Conservation (phyloP, 106 monocot genomes). For the Dactylorhiza incarnata region DNA sequence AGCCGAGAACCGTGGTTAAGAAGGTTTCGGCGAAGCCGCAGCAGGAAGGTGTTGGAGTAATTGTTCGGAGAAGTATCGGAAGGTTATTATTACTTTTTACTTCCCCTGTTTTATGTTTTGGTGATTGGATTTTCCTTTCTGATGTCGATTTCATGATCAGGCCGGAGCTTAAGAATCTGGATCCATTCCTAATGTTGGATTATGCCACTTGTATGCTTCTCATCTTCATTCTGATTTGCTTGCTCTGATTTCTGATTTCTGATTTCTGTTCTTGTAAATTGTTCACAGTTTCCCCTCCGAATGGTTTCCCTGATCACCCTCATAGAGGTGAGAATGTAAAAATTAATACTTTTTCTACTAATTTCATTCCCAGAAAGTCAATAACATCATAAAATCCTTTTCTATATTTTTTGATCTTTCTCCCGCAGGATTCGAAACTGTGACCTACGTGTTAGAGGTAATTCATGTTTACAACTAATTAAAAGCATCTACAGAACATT, state of each 20-base stretch:
- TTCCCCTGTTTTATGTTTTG: not conserved
- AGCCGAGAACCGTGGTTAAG: slow-evolving; percentile 41
- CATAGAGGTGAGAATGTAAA: slow-evolving; percentile 40
- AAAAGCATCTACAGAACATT: no score
- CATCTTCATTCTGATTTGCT: not conserved
- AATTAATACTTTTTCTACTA: not conserved
- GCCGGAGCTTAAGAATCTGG: slow-evolving; percentile 51
- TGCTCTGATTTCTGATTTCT: not conserved
- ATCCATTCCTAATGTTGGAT: slow-evolving; percentile 65
- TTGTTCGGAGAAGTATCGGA: slow-evolving; percentile 77
- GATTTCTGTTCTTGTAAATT: not conserved
- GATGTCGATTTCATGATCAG: slow-evolving; percentile 18
- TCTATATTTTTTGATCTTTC: not conserved
- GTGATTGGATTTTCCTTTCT: slow-evolving; percentile 3
- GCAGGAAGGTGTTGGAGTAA: slow-evolving; percentile 65
- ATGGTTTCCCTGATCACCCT: slow-evolving; percentile 74
- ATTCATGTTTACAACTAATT: not conserved
- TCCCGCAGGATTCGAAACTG: slow-evolving; percentile 58
- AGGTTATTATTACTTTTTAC: slow-evolving; percentile 29
- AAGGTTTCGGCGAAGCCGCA: slow-evolving; percentile 61
- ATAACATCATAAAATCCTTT: not conserved
- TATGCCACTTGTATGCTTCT: slow-evolving; percentile 39
- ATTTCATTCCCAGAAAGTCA: no score
- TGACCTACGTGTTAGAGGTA: slow-evolving; percentile 72
- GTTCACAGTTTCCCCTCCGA: slow-evolving; percentile 47